Conservation (phyloP, 2,329 filamentous ascomycete genomes). For the Neonectria neomacrospora region DNA sequence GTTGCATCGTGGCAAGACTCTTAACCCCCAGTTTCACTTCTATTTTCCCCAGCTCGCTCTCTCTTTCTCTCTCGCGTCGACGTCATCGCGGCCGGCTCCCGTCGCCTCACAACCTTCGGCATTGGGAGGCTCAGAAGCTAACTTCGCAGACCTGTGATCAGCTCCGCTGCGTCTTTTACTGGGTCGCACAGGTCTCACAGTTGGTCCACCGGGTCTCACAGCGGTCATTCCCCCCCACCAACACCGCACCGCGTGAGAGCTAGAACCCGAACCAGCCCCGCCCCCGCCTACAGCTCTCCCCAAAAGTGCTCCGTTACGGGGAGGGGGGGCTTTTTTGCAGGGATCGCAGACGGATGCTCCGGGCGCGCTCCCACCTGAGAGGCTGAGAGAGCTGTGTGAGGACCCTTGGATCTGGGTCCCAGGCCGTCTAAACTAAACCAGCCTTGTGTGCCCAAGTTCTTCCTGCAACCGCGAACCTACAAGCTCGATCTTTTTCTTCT, state of each 20-base stretch:
- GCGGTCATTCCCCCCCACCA: slow-evolving; percentile 18
- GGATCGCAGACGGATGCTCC: slow-evolving; percentile 32
- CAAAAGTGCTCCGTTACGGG: background rate
- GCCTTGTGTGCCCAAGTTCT: slow-evolving; percentile 18
- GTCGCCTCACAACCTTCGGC: background rate
- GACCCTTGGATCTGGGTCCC: slow-evolving; percentile 1
- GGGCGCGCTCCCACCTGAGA: slow-evolving; percentile 31
- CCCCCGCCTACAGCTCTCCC: slow-evolving; percentile 14
- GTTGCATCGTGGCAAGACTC: background rate
- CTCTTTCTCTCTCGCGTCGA: no score
- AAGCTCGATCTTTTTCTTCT: slow-evolving; percentile 4
- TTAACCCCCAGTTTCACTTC: no score
- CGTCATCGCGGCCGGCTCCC: background rate
- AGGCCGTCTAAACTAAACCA: background rate
- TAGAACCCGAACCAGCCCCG: slow-evolving; percentile 12
- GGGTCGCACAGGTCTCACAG: slow-evolving; percentile 6
- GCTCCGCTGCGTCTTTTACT: background rate
- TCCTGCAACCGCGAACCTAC: slow-evolving; percentile 20
- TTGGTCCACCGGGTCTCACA: slow-evolving; percentile 11
- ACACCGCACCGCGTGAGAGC: slow-evolving; percentile 2
- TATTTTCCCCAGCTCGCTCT: background rate
- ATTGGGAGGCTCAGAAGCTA: background rate
- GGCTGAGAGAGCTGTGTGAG: slow-evolving; percentile 8
- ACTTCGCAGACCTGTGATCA: slow-evolving; percentile 13
- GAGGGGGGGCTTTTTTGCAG: background rate